Conservation (phyloP, 2,329 filamentous ascomycete genomes). For the Trichoderma sp. region DNA sequence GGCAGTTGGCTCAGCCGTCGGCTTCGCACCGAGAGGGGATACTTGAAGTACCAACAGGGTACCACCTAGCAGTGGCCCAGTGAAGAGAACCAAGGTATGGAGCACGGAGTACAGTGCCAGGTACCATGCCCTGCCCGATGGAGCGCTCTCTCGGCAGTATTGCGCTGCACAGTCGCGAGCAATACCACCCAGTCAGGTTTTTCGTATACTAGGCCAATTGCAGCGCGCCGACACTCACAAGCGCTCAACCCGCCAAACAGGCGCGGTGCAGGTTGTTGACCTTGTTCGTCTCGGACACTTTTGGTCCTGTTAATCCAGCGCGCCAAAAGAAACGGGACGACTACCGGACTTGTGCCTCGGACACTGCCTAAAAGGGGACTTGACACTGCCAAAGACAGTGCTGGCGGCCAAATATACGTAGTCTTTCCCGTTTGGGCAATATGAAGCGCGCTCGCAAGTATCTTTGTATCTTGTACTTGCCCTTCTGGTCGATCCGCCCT, state of each 20-base stretch:
- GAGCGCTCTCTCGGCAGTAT: not conserved
- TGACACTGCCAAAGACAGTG: not conserved
- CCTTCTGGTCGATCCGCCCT: constrained; percentile 2
- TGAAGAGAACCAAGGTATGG: not conserved
- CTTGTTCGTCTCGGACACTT: not conserved
- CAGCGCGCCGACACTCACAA: not conserved
- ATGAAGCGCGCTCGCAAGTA: constrained; percentile 5
- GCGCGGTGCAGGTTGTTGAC: constrained; percentile 3
- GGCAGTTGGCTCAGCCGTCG: not conserved
- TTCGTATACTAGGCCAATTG: constrained; percentile 3
- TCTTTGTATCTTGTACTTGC: constrained; percentile 7
- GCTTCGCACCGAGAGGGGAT: not conserved
- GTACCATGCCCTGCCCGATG: not conserved
- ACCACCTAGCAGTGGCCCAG: not conserved
- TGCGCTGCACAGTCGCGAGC: not conserved
- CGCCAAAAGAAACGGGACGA: not conserved
- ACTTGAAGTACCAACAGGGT: not conserved
- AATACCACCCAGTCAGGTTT: not conserved
- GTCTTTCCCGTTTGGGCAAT: constrained; percentile 7
- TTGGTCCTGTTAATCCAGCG: not conserved
- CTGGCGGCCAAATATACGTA: not conserved
- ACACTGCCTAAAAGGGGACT: not conserved
- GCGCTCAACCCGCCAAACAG: constrained; percentile 10
- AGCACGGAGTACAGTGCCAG: too few relatives aligned
- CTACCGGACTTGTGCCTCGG: constrained; percentile 4